Percentiles rank a stretch among this genome's conserved stretches.
Evolutionary conservation across 73 alveolate genomes (phyloP).

Genomic region (Paramecium biaurelia): DNA sequence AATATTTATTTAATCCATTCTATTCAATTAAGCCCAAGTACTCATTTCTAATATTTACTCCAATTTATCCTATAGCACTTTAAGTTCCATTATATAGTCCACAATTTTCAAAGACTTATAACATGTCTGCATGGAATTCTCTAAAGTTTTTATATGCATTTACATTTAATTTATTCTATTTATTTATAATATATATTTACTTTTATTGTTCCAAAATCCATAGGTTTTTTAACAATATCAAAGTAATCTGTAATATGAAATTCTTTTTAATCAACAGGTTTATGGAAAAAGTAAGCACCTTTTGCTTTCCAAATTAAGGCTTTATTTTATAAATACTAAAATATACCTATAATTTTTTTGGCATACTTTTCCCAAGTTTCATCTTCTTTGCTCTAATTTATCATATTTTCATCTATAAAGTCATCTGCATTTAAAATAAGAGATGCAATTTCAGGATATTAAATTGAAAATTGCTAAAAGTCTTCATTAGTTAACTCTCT

Average conservation of each 20-base stretch:
- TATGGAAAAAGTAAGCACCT: slow-evolving; percentile 89
- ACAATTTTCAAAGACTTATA: slow-evolving; percentile 54
- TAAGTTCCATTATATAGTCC: slow-evolving; percentile 50
- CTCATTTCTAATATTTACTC: slow-evolving; percentile 37
- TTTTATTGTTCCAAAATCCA: slow-evolving; percentile 95
- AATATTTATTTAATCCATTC: not conserved
- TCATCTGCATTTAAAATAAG: slow-evolving; percentile 57
- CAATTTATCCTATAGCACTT: slow-evolving; percentile 50
- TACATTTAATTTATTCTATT: slow-evolving; percentile 50
- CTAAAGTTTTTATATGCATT: slow-evolving; percentile 59
- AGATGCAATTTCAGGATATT: slow-evolving; percentile 66
- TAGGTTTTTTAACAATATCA: slow-evolving; percentile 90
- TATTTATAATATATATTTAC: not conserved
- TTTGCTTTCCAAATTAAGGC: slow-evolving; percentile 84
- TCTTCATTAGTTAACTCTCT: slow-evolving; percentile 59
- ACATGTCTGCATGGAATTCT: slow-evolving; percentile 23
- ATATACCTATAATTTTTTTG: slow-evolving; percentile 68
- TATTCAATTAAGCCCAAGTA: not conserved
- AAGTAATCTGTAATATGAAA: slow-evolving; percentile 87
- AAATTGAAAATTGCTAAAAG: slow-evolving; percentile 13
- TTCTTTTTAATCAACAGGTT: slow-evolving; percentile 91
- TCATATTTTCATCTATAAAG: slow-evolving; percentile 58
- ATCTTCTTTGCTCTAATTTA: slow-evolving; percentile 48
- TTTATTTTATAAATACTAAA: not conserved
- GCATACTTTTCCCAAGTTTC: slow-evolving; percentile 66